Evolutionary conservation across 202 grass and related monocot species (phyloP).

Genomic region (Schoenoplectus tabernaemontani): DNA sequence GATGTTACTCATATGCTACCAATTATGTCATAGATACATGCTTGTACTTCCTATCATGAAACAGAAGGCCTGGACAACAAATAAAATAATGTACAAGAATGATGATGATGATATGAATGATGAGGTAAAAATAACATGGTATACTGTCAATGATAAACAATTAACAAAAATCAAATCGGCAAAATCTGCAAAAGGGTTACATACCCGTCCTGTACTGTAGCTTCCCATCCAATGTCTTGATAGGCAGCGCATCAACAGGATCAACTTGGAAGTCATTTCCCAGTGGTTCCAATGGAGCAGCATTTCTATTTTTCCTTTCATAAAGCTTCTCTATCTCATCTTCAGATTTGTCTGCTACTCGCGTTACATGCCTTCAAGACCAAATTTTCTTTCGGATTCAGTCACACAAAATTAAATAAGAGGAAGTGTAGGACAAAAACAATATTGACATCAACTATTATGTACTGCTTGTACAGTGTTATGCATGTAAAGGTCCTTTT

Average conservation of each 20-base stretch:
- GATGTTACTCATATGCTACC: not conserved
- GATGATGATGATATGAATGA: not conserved
- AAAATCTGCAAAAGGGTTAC: not conserved
- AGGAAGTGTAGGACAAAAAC: not conserved
- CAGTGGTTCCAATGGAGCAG: conserved; percentile 26
- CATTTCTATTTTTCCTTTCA: conserved; percentile 55
- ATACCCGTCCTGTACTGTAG: conserved; percentile 64
- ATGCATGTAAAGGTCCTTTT: not conserved
- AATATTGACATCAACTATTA: not conserved
- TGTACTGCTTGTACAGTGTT: not conserved
- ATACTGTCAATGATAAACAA: not conserved
- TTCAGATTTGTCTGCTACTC: conserved; percentile 45
- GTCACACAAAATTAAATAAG: not conserved
- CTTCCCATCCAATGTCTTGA: conserved; percentile 71
- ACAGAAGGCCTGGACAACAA: not conserved
- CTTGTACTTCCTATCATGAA: not conserved
- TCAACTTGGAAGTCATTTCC: conserved; percentile 54
- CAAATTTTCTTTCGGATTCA: conserved; percentile 11
- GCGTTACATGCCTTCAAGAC: conserved; percentile 42
- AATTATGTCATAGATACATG: not conserved
- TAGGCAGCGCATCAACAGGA: conserved; percentile 67
- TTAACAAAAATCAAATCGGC: not conserved
- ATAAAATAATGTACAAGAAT: conserved; percentile 1
- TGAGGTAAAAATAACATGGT: not conserved
- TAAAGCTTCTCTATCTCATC: conserved; percentile 78